Evolutionary conservation across 257 asterid genomes (phyloP).

Genomic region (Gardenia jasminoides): DNA sequence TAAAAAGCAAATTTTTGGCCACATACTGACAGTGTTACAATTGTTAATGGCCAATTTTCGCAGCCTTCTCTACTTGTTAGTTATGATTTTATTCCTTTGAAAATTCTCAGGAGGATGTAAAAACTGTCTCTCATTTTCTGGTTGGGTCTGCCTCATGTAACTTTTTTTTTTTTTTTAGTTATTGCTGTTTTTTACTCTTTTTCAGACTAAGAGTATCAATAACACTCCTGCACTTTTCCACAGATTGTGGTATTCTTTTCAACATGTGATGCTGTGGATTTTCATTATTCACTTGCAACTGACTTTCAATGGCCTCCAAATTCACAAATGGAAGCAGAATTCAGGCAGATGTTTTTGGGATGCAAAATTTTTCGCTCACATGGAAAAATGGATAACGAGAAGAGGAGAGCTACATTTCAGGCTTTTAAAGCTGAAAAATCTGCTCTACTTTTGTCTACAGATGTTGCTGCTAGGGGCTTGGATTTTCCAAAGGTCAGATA

Average conservation of each 20-base stretch:
- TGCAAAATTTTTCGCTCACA: constrained; percentile 80
- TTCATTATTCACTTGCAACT: constrained; percentile 65
- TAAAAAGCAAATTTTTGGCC: neutral
- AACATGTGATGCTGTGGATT: constrained; percentile 95
- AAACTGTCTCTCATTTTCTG: neutral
- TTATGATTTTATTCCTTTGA: neutral
- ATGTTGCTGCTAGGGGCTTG: constrained; percentile 95
- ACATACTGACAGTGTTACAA: neutral
- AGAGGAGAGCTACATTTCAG: constrained; percentile 80
- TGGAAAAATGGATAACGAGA: constrained; percentile 87
- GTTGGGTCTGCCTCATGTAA: neutral
- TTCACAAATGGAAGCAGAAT: constrained; percentile 50
- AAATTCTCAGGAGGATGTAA: neutral
- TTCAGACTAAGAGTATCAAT: neutral
- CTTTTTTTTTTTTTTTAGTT: neutral
- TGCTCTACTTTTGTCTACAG: constrained; percentile 85
- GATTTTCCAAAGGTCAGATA: constrained; percentile 95
- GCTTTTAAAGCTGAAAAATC: constrained; percentile 76
- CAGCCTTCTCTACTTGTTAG: neutral
- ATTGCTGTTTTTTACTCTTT: neutral
- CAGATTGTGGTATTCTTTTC: constrained; percentile 95
- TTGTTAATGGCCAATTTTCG: neutral
- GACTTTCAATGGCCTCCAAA: constrained; percentile 57
- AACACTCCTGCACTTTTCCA: neutral
- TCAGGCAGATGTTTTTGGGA: constrained; percentile 46